Base-by-base conservation (phyloP, 108 stramenopile species). In the Fragilaria radians region DNA sequence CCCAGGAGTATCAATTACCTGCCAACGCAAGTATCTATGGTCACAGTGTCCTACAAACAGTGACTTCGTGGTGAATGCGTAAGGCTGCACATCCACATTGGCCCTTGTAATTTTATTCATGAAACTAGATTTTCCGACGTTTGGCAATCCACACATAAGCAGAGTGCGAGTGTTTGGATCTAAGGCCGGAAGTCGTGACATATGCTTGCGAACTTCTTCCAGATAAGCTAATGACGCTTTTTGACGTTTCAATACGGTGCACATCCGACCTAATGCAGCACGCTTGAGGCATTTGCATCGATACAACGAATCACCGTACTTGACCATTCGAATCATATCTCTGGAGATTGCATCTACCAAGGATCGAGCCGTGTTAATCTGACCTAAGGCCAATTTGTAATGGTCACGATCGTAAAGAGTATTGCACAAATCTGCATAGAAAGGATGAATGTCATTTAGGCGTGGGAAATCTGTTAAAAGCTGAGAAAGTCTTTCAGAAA, bases 91-190 rank as follows among this genome's bases (percentile, higher is more conserved):
- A 59, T 99, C 98, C 28, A 99, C 98, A 52, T 99, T 95, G n/a
- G 97, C 98, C 23, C 96, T 67, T 0, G 98, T 97, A 32, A 99
- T 95, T 77, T 99, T 99, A 88, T 99, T 99, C 97, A 99, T 96
- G 71, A 99, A 99, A 57, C 81, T 84, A 33, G 89, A 92, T 71
- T 99, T 99, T 24, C 98, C 98, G 9, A 99, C 98, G 60, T 99
- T 99, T 54, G 98, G 98, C 65, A 95, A 81, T 26, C 98, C 98
- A 36, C 93, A 95, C 80, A 98, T 89, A 33, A 99, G 81, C 9
- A 99, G 65, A 2, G 97, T 99, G 21, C 98, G 86, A n/a, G 97
- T 97, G 66, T 95, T 96, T 46, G 98, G 98, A 70, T 99, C 96
- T 66, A 99, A 72, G 3, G 96, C 94, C 5, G 98, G 98, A 36